Conservation (phyloP, 129 eudicot species). For the Rutidosis leptorrhynchoides region DNA sequence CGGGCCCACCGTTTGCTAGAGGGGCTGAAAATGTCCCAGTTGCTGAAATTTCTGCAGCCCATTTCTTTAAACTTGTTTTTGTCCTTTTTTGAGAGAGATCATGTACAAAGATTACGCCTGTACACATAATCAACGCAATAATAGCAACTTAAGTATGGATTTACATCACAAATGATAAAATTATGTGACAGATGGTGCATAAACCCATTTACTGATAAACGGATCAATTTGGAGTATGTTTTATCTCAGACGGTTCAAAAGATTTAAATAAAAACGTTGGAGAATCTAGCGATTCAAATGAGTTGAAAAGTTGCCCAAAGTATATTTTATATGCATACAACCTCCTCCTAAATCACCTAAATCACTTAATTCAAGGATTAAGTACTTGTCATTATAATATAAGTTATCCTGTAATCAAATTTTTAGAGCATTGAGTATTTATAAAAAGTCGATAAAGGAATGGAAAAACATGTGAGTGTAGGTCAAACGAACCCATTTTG, state of each 20-base stretch:
- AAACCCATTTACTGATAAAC: neutral
- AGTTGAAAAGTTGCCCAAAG: neutral
- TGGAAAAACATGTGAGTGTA: neutral
- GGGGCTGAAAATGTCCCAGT: conserved; percentile 92
- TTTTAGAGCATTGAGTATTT: too few species aligned
- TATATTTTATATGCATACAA: neutral
- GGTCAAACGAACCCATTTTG: neutral
- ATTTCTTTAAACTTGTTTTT: conserved; percentile 82
- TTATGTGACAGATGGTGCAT: neutral
- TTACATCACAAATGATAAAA: neutral
- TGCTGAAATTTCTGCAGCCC: conserved; percentile 89
- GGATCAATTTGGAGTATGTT: neutral
- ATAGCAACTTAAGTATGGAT: conserved; percentile 17
- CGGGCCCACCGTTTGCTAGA: conserved; percentile 83
- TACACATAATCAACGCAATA: conserved; percentile 14
- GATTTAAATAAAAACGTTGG: neutral
- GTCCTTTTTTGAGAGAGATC: conserved; percentile 95
- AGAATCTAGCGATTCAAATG: neutral
- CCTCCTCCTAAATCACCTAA: neutral
- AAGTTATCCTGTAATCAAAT: too few species aligned
- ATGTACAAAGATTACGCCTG: conserved; percentile 93
- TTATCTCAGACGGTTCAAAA: neutral
- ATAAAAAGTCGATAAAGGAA: too few species aligned
- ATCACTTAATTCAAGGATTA: neutral
- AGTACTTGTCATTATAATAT: neutral